Percentiles rank a stretch among this genome's conserved stretches.
These are phyloP conservation scores for Pseudoscleropodium purum DNA, from an alignment of 225 moss, liverwort and hornwort species.

Conservation along the genomic window DNA sequence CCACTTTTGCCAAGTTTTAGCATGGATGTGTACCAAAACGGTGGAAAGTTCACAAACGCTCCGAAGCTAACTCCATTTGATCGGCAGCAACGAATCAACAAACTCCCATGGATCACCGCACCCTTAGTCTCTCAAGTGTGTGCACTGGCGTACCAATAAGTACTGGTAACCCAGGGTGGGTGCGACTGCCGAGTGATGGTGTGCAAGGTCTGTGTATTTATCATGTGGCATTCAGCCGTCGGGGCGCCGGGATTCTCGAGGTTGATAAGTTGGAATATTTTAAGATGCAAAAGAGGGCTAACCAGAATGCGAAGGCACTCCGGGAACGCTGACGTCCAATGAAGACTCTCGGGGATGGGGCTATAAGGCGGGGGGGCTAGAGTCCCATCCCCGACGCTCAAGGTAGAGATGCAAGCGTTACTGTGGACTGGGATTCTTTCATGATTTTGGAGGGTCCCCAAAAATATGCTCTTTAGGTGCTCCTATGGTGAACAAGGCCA, in stretches of 20 bases:
- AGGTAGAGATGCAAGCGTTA: not conserved
- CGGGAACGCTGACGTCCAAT: not conserved
- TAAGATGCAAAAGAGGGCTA: constrained; percentile 4
- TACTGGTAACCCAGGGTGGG: not conserved
- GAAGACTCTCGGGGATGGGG: not conserved
- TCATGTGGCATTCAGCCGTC: constrained; percentile 1
- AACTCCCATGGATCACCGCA: not conserved
- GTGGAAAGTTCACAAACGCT: not conserved
- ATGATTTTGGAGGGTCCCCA: constrained; percentile 3
- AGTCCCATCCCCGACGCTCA: not conserved
- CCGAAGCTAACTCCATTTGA: not conserved
- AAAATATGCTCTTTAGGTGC: not conserved
- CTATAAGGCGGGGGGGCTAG: not conserved
- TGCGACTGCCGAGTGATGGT: not conserved
- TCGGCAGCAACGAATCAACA: not conserved
- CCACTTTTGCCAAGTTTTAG: not conserved
- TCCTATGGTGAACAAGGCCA: not conserved
- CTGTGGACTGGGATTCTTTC: not conserved
- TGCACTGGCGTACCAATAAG: not conserved
- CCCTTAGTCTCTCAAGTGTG: not conserved
- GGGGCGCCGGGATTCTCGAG: not conserved
- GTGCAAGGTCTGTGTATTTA: not conserved
- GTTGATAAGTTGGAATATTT: constrained; percentile 26
- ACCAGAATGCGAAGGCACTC: not conserved
- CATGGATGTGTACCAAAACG: not conserved